A percentile compares a stretch with the other conserved stretches of the same genome.
These are phyloP conservation scores for Dendrobium catenatum DNA, from an alignment of 106 monocot species.

Conservation along the genomic window DNA sequence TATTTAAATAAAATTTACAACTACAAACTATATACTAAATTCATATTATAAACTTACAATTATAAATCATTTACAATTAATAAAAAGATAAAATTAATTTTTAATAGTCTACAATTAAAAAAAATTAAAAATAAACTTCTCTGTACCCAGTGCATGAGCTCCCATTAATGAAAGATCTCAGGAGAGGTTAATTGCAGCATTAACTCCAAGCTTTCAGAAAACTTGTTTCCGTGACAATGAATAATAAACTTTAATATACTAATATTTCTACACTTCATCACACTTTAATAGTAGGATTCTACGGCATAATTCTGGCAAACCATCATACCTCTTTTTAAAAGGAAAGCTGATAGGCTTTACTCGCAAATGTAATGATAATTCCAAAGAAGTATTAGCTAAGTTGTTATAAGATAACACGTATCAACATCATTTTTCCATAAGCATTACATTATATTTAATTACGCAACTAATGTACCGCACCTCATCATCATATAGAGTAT, in stretches of 20 bases:
- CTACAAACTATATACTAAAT: too few relatives aligned
- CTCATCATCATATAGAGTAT: slow-evolving; percentile 91
- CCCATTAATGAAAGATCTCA: too few relatives aligned
- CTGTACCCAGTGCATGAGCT: too few relatives aligned
- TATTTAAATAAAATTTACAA: too few relatives aligned
- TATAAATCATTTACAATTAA: too few relatives aligned
- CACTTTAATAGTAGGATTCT: neutral
- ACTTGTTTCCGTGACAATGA: neutral
- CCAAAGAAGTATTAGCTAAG: neutral
- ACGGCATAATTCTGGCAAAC: neutral
- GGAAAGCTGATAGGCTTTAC: neutral
- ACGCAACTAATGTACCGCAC: slow-evolving; percentile 23
- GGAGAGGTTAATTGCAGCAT: too few relatives aligned
- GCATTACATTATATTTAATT: neutral
- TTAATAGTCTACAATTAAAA: too few relatives aligned
- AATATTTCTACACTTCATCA: neutral
- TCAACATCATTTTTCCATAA: neutral
- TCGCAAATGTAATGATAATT: neutral
- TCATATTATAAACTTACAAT: too few relatives aligned
- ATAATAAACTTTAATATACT: neutral
- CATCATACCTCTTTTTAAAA: neutral
- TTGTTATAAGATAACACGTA: neutral
- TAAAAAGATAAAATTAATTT: too few relatives aligned
- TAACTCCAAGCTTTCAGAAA: too few relatives aligned
- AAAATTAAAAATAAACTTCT: too few relatives aligned